Evolutionary conservation across 2,329 filamentous ascomycete species (phyloP).

Genomic region (Fusarium kyushuense): DNA sequence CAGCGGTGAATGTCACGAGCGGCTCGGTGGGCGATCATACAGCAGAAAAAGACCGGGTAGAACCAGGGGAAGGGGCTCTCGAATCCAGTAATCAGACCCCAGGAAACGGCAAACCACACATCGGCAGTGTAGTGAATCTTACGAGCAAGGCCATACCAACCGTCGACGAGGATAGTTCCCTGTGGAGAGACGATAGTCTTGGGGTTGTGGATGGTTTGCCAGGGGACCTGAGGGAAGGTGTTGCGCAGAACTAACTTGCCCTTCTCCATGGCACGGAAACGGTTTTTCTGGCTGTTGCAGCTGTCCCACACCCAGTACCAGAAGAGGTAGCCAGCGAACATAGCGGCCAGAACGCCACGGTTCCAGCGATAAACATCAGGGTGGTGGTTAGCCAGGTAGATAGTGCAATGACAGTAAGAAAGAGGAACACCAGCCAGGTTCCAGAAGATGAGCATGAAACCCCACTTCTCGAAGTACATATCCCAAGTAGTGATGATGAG

Average conservation of each 20-base stretch:
- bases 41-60: slow-evolving; percentile 84
- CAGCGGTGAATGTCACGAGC: slow-evolving; percentile 82
- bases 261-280: slow-evolving; percentile 84
- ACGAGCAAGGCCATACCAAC: slow-evolving; percentile 83
- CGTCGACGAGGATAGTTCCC: slow-evolving; percentile 83
- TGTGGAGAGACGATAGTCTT: slow-evolving; percentile 78
- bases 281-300: slow-evolving; percentile 93
- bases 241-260: slow-evolving; percentile 77
- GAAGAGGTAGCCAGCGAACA: slow-evolving; percentile 80
- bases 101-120: slow-evolving; percentile 62
- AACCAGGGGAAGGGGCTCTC: slow-evolving; percentile 89
- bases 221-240: slow-evolving; percentile 91
- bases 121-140: slow-evolving; percentile 68
- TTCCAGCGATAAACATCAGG: slow-evolving; percentile 84
- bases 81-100: slow-evolving; percentile 66
- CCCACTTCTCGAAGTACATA: slow-evolving; percentile 97
- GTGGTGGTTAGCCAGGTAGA: slow-evolving; percentile 87
- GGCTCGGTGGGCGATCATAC: slow-evolving; percentile 86
- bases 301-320: slow-evolving; percentile 95
- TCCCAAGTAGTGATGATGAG: slow-evolving; percentile 92
- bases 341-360: slow-evolving; percentile 70
- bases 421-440: slow-evolving; percentile 92
- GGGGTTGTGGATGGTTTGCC: slow-evolving; percentile 85
- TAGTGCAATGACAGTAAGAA: slow-evolving; percentile 92
- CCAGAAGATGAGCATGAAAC: slow-evolving; percentile 99